phyloP scores from a whole-genome alignment of 225 moss, liverwort and hornwort species.

The Physcomitrium patens region DNA sequence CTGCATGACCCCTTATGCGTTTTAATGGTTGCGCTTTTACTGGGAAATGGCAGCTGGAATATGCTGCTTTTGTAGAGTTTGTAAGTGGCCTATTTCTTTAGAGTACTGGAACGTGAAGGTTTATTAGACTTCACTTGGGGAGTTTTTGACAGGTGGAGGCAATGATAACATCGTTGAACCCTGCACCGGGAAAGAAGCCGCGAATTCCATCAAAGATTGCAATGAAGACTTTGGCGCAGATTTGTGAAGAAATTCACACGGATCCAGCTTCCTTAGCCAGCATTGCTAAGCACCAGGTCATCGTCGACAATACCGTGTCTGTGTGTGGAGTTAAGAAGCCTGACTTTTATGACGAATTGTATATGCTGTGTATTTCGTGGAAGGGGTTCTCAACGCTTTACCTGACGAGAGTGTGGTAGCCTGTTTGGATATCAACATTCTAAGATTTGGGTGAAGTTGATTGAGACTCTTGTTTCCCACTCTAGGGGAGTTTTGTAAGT shows the following conservation, averaged over 20 bases:
- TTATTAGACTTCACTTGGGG: constrained; percentile 17
- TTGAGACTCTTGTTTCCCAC: not conserved
- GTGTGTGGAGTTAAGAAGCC: constrained; percentile 56
- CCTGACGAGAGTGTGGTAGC: not conserved
- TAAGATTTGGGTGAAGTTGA: constrained; percentile 2
- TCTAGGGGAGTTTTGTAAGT: not conserved
- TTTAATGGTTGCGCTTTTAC: not conserved
- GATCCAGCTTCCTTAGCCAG: constrained; percentile 54
- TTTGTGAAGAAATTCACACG: constrained; percentile 53
- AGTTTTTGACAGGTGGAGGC: constrained; percentile 49
- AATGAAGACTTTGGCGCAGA: constrained; percentile 47
- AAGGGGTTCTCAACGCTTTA: not conserved
- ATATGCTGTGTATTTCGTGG: not conserved
- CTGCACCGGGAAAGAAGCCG: constrained; percentile 47
- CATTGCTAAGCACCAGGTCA: constrained; percentile 61
- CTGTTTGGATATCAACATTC: not conserved
- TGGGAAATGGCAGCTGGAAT: not conserved
- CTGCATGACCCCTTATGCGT: not conserved
- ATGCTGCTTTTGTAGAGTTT: not conserved
- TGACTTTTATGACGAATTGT: constrained; percentile 23
- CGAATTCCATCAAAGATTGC: constrained; percentile 56
- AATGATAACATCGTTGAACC: constrained; percentile 52
- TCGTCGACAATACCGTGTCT: constrained; percentile 41
- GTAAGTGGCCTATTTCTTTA: too few relatives aligned
- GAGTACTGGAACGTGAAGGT: not conserved